These are phyloP conservation scores for Entomortierella parvispora DNA, from an alignment of 192 early-diverging fungal genomes.

Conservation along the genomic window DNA sequence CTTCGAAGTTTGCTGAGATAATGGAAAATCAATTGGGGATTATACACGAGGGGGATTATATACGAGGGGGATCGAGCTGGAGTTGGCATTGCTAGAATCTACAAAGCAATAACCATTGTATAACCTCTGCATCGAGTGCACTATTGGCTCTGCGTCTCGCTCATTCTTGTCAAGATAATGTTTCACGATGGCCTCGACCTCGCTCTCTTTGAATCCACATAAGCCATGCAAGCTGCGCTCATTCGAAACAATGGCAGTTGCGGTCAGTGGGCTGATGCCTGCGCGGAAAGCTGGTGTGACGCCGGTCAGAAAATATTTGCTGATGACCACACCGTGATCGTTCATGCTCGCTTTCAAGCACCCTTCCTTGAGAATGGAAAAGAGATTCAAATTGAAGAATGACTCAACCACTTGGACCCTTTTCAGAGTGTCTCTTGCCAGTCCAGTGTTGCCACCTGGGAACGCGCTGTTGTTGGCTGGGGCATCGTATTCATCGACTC, in stretches of 20 bases:
- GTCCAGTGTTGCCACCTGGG: constrained; percentile 19
- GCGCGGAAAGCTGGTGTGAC: constrained; percentile 42
- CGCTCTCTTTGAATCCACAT: constrained; percentile 49
- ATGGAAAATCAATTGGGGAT: constrained; percentile 44
- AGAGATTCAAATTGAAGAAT: constrained; percentile 46
- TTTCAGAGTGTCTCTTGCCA: constrained; percentile 12
- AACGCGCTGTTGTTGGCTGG: constrained; percentile 48
- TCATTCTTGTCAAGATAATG: constrained; percentile 41
- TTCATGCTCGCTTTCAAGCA: constrained; percentile 21
- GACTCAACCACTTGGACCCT: constrained; percentile 30
- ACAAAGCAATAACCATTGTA: constrained; percentile 53
- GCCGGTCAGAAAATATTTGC: constrained; percentile 50
- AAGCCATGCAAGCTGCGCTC: constrained; percentile 40
- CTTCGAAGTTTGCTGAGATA: constrained; percentile 37
- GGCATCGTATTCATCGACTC: constrained; percentile 51
- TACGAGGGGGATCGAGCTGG: constrained; percentile 23
- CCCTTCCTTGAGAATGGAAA: constrained; percentile 43
- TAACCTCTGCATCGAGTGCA: constrained; percentile 30
- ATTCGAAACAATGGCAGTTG: constrained; percentile 42
- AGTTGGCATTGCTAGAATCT: constrained; percentile 24
- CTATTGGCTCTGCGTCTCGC: constrained; percentile 22
- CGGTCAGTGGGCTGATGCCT: constrained; percentile 46
- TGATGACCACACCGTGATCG: constrained; percentile 33
- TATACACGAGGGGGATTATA: constrained; percentile 50
- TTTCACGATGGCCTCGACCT: constrained; percentile 51